Conservation (phyloP, 257 asterid species). For the Solanum pimpinellifolium region DNA sequence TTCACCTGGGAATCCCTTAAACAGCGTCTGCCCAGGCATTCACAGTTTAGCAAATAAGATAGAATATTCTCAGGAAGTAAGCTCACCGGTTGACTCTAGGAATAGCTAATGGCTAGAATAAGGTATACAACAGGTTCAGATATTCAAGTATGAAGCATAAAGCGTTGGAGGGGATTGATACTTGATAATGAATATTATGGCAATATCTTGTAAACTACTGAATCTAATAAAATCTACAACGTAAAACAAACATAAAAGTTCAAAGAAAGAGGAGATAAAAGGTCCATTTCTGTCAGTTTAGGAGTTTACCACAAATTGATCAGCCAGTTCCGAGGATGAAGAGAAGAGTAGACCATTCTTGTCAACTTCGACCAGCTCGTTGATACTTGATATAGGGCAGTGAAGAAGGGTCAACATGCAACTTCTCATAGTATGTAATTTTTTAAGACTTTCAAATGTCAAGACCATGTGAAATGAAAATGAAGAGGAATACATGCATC, state of each 20-base stretch:
- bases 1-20: slow-evolving; percentile 73
- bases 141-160: neutral
- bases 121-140: neutral
- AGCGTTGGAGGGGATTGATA: neutral
- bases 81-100: neutral
- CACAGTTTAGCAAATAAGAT: neutral
- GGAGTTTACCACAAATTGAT: slow-evolving; percentile 71
- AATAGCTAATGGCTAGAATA: neutral
- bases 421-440: neutral
- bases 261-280: neutral
- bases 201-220: neutral
- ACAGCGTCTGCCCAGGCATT: slow-evolving; percentile 45
- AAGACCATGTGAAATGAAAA: neutral
- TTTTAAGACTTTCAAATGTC: neutral
- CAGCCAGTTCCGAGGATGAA: slow-evolving; percentile 84
- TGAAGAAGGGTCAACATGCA: neutral
- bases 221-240: neutral
- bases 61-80: neutral
- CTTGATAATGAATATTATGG: neutral
- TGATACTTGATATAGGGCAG: slow-evolving; percentile 40
- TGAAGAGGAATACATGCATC: slow-evolving; percentile 2
- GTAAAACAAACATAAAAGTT: neutral
- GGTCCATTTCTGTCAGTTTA: neutral
- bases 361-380: slow-evolving; percentile 79
- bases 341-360: slow-evolving; percentile 91